These are phyloP conservation scores for Syncephalastrum sp. DNA, from an alignment of 371 early-diverging fungal genomes.

Conservation along the genomic window DNA sequence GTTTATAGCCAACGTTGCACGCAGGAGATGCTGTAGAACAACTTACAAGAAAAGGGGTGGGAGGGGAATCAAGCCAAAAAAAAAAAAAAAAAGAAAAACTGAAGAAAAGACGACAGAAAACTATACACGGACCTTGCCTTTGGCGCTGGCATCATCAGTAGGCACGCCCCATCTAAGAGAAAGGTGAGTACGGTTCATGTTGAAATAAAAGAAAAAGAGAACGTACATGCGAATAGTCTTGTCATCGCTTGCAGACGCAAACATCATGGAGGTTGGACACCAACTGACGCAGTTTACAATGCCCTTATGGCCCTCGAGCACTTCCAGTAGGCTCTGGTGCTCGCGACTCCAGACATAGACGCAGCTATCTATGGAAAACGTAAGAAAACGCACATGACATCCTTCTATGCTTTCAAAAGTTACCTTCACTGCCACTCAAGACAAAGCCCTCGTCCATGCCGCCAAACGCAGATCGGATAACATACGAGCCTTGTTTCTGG, in stretches of 20 bases:
- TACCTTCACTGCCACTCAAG: conserved; percentile 89
- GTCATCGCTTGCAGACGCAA: conserved; percentile 95
- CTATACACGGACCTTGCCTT: too few species aligned
- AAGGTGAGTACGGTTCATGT: not conserved
- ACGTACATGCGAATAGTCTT: conserved; percentile 88
- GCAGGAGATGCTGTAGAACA: too few species aligned
- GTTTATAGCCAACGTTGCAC: too few species aligned
- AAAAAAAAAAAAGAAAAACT: too few species aligned
- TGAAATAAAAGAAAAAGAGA: not conserved
- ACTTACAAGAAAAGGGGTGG: too few species aligned
- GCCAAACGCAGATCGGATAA: conserved; percentile 93
- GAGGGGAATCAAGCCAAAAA: too few species aligned
- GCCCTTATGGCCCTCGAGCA: conserved; percentile 76
- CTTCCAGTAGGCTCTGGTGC: conserved; percentile 70
- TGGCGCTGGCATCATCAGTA: too few species aligned
- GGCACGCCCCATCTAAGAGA: too few species aligned
- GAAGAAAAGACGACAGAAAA: too few species aligned
- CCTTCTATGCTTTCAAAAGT: too few species aligned
- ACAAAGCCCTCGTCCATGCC: conserved; percentile 83
- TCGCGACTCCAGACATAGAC: conserved; percentile 93
- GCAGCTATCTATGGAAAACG: conserved; percentile 53
- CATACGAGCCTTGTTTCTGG: conserved; percentile 82
- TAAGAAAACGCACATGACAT: too few species aligned
- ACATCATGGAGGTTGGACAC: conserved; percentile 70
- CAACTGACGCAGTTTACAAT: conserved; percentile 85